Base-by-base conservation (phyloP, 768 basidiomycete species). In the Trametes cinnabarina region DNA sequence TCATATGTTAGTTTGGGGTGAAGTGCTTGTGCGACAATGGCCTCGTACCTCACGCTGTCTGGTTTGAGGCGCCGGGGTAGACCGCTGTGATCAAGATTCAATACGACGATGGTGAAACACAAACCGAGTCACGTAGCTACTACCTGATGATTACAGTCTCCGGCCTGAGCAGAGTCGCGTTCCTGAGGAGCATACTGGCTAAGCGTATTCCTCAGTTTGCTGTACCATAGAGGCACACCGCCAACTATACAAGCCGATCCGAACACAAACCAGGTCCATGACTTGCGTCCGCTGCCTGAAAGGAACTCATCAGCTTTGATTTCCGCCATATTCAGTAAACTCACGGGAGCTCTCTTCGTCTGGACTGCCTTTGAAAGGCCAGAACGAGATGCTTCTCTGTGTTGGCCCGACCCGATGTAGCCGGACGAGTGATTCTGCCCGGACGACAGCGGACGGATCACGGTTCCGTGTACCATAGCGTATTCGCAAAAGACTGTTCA, bases 221-320 rank as follows among this genome's bases (percentile, higher is more conserved):
- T 34, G 20, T 56, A 51, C 54, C 60, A 56, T 17, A 51, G 12
- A 9, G 54, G 60, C 23, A 47, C 22, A 12, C 41, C 40, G 12
- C 22, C 20, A 25, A 48, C 53, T 5, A 44, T 34, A 10, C 59
- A 55, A 20, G 41, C 40, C 8, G 49, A 51, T 10, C 52, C 52
- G 17, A 51, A 25, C 37, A 37, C 48, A 28, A 54, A 40, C 47
- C 53, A 55, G 22, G 34, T 2, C 10, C 49, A 23, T 51, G 57
- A 46, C 15, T 14, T 32, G 20, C 5, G 19, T 25, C n/a, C 15
- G 4, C 7, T 26, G 3, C 41, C 51, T 51, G n/a, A 12, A 12
- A 15, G 7, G 4, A 15, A 23, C 12, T 19, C 11, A 19, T 37
- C n/a, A n/a, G n/a, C n/a, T n/a, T n/a, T n/a, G n/a, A n/a, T n/a